Conservation (phyloP, 352 stramenopile species). For the Globisporangium yorkense region DNA sequence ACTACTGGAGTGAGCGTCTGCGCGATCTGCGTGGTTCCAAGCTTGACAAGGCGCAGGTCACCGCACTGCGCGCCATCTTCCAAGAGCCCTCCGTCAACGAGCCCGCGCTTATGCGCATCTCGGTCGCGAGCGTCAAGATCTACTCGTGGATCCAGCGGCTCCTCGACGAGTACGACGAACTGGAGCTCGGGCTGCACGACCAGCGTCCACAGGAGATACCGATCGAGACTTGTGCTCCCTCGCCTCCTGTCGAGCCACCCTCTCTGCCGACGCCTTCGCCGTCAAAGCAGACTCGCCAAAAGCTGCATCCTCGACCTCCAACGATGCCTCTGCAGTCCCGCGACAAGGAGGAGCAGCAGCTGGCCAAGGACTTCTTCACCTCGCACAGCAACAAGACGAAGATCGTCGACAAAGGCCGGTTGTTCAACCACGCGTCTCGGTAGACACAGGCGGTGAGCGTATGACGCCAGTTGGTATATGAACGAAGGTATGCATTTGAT, state of each 20-base stretch:
- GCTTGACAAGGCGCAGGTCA: conserved; percentile 39
- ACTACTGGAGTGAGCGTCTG: conserved; percentile 38
- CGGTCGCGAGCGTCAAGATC: conserved; percentile 53
- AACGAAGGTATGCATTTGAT: background rate
- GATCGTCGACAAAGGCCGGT: conserved; percentile 42
- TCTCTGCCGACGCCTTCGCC: background rate
- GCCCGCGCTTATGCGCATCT: conserved; percentile 43
- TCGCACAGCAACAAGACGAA: conserved; percentile 18
- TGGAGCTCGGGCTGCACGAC: conserved; percentile 33
- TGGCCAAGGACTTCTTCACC: conserved; percentile 10
- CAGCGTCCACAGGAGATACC: conserved; percentile 5
- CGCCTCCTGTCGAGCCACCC: background rate
- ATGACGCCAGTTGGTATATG: background rate
- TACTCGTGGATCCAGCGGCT: conserved; percentile 55
- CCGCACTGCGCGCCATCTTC: conserved; percentile 49
- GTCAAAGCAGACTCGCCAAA: background rate
- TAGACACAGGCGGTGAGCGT: background rate
- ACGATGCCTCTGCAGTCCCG: background rate
- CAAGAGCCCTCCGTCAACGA: conserved; percentile 55
- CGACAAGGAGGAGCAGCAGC: conserved; percentile 10
- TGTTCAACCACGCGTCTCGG: conserved; percentile 22
- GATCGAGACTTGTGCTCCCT: background rate
- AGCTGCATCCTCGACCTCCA: conserved; percentile 10
- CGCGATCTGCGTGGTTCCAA: conserved; percentile 25
- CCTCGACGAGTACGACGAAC: conserved; percentile 52